Evolutionary conservation across 1,284 basidiomycete species (phyloP), one percentile per base, ranked within the genome.

Genomic region (Stygiomarasmius scandens): DNA sequence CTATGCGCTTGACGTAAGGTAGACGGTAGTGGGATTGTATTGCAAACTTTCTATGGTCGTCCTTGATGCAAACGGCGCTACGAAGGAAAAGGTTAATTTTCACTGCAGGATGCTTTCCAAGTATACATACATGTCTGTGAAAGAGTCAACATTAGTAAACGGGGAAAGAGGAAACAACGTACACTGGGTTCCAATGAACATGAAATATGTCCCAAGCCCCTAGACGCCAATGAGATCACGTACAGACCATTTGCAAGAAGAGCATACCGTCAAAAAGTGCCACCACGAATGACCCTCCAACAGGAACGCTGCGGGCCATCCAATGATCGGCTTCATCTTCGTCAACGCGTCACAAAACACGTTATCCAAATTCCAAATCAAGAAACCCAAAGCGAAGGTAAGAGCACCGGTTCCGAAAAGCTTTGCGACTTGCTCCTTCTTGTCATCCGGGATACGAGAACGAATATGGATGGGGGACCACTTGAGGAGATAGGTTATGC

Each of bases 261-360:
- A 16, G 62, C 76, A 55, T 58, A 84, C 83, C 11, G 85, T 87
- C n/a, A 88, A 71, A 19, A 87, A 64, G 69, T 89, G 86, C 86
- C 87, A 89, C 87, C 87, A 88, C 1, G 85, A 81, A 64, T 89
- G 86, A 9, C 85, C 86, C 74, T 89, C 87, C 14, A 89, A 69
- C 16, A 87, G 58, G 64, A 89, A 89, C 1, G 86, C 86, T 5
- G 66, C 60, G 10, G 86, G 86, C 86, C 86, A 88, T 1, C 85
- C 84, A 6, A 88, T 48, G 2, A 61, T 55, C 1, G 75, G 66
- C 63, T 88, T 89, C 79, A 80, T 81, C 5, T 64, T 58, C 4
- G 84, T 87, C 44, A 87, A 66, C 3, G 69, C 69, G 53, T 74
- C 74, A 65, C 87, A 89, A 63, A 82, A 88, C n/a, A 86, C 76